Conservation (phyloP, 2,329 filamentous ascomycete species). For the Fusarium musae region DNA sequence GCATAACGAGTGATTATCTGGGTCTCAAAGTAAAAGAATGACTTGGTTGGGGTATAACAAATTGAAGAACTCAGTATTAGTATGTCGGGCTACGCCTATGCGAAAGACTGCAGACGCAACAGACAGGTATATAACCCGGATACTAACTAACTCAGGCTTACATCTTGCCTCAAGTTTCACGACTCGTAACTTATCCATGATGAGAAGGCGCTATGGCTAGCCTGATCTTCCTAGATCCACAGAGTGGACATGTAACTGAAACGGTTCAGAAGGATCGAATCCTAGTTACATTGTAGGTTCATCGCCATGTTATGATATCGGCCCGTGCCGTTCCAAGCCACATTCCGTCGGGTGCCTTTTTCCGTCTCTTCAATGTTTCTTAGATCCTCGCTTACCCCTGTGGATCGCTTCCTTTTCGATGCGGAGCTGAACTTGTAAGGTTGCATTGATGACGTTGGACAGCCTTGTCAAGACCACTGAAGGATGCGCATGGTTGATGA, state of each 20-base stretch:
- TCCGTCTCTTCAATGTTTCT: not conserved
- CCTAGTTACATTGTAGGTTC: not conserved
- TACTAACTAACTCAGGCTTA: not conserved
- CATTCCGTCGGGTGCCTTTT: not conserved
- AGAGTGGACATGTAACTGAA: not conserved
- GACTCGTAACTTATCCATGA: fast-evolving
- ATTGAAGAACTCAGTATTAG: not conserved
- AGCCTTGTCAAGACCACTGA: not conserved
- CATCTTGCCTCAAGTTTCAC: too few species aligned
- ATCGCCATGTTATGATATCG: not conserved
- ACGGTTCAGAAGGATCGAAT: conserved; percentile 4
- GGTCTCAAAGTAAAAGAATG: not conserved
- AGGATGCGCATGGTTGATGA: not conserved
- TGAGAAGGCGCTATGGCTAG: not conserved
- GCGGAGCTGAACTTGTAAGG: not conserved
- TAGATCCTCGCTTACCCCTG: not conserved
- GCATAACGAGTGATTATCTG: conserved; percentile 3
- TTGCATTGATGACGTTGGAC: not conserved
- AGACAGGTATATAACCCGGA: conserved; percentile 1
- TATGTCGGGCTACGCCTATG: not conserved
- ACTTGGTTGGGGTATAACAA: not conserved
- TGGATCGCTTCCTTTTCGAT: not conserved
- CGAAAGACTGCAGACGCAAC: not conserved
- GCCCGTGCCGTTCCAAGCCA: conserved; percentile 1
- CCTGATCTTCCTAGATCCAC: not conserved